A percentile compares a stretch with the other conserved stretches of the same genome.
phyloP scores from a whole-genome alignment of 176 grass and related monocot species.

The Triticum urartu region DNA sequence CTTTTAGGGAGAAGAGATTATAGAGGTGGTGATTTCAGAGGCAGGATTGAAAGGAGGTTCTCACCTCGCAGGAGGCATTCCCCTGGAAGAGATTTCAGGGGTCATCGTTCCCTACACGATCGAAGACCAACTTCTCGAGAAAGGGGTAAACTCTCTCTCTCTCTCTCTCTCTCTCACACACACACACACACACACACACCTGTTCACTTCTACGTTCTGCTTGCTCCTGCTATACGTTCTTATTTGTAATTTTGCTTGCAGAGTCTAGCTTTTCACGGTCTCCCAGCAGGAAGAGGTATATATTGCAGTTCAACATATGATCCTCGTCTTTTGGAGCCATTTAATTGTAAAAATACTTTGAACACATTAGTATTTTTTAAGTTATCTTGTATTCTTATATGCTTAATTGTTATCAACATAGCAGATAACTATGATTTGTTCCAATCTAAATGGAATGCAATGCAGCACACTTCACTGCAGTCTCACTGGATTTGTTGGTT shows the following conservation, averaged over 20 bases:
- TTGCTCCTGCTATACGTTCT: neutral
- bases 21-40: slow-evolving; percentile 63
- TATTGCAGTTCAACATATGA: neutral
- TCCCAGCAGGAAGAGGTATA: slow-evolving; percentile 63
- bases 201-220: slow-evolving; percentile 1
- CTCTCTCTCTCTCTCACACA: neutral
- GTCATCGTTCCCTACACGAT: slow-evolving; percentile 49
- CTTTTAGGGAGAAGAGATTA: slow-evolving; percentile 71
- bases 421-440: neutral
- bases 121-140: slow-evolving; percentile 61
- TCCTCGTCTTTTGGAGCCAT: slow-evolving; percentile 12
- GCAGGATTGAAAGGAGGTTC: slow-evolving; percentile 73
- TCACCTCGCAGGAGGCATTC: slow-evolving; percentile 75
- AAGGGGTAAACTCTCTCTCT: slow-evolving; percentile 46
- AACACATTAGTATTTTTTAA: neutral
- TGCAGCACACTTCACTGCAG: neutral
- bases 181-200: neutral
- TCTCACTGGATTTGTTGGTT: neutral
- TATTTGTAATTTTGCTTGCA: slow-evolving; percentile 42
- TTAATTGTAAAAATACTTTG: slow-evolving; percentile 18
- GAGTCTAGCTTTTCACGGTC: slow-evolving; percentile 82
- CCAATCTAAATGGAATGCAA: slow-evolving; percentile 2
- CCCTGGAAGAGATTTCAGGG: slow-evolving; percentile 67
- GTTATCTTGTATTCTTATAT: slow-evolving; percentile 1
- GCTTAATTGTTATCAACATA: neutral